Conservation (phyloP, 345 rosid genomes). For the Alliaria petiolata region DNA sequence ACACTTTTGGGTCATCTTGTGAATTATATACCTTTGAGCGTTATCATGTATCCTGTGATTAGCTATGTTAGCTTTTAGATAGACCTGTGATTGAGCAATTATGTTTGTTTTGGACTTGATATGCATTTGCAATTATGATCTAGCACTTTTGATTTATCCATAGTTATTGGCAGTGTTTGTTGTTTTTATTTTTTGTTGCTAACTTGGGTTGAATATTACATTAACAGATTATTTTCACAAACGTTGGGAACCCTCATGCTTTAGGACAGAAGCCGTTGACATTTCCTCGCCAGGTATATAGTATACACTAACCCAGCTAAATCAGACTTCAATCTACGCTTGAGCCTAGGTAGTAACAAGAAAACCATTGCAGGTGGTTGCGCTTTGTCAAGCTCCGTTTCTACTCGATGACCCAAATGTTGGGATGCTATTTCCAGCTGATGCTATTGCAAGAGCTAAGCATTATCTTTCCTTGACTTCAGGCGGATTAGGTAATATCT, state of each 20-base stretch:
- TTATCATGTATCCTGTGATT: background rate
- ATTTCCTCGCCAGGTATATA: slow-evolving; percentile 86
- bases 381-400: slow-evolving; percentile 98
- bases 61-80: background rate
- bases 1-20: background rate
- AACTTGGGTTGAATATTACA: slow-evolving; percentile 9
- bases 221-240: slow-evolving; percentile 91
- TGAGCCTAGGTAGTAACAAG: slow-evolving; percentile 19
- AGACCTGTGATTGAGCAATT: background rate
- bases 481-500: slow-evolving; percentile 84
- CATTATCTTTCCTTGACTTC: slow-evolving; percentile 79
- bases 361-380: slow-evolving; percentile 64
- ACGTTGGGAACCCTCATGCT: slow-evolving; percentile 99
- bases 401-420: slow-evolving; percentile 94
- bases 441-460: slow-evolving; percentile 93
- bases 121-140: background rate
- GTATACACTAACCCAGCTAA: background rate
- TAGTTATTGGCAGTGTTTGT: background rate
- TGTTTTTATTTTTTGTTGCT: background rate
- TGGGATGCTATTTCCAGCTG: slow-evolving; percentile 85
- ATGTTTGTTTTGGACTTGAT: slow-evolving; percentile 5
- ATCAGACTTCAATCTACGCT: background rate
- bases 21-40: background rate
- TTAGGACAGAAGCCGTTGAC: slow-evolving; percentile 93
- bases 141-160: background rate